phyloP scores from a whole-genome alignment of 306 rosid genomes.

The Oxytropis ochrocephala region DNA sequence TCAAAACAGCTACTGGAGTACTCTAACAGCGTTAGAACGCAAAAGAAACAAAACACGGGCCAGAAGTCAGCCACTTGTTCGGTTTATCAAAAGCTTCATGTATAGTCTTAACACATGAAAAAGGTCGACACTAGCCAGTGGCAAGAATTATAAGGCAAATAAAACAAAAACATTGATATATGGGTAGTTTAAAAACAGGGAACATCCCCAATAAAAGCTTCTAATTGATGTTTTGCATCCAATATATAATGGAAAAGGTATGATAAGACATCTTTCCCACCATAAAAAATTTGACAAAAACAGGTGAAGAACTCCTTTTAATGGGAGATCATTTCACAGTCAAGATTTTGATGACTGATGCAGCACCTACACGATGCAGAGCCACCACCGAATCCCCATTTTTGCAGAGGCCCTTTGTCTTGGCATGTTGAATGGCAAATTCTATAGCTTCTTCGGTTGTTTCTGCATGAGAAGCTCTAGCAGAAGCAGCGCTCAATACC shows the following conservation, averaged over 20 bases:
- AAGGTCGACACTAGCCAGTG: neutral
- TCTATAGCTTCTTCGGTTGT: slow-evolving; percentile 80
- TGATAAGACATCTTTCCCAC: neutral
- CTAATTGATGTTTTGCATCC: neutral
- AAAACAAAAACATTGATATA: neutral
- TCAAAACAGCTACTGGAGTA: neutral
- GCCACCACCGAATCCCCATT: slow-evolving; percentile 85
- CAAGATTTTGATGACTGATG: slow-evolving; percentile 85
- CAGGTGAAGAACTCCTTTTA: neutral
- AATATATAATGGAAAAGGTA: neutral
- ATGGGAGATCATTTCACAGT: slow-evolving; percentile 66
- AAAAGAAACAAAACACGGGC: neutral
- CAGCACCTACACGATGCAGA: slow-evolving; percentile 81
- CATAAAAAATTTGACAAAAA: neutral
- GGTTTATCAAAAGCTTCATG: neutral
- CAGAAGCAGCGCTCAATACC: slow-evolving; percentile 70
- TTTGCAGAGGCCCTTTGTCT: slow-evolving; percentile 69
- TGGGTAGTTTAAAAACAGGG: neutral
- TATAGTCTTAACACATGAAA: neutral
- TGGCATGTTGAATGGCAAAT: slow-evolving; percentile 72
- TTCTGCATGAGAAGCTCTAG: slow-evolving; percentile 81
- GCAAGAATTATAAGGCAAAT: neutral
- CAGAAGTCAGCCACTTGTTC: neutral
- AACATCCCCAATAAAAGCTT: neutral
- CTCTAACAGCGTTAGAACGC: neutral